Percentiles rank a stretch among this genome's conserved stretches.
Conservation (phyloP, 2,329 filamentous ascomycete species). For the Neospermospora avenae region DNA sequence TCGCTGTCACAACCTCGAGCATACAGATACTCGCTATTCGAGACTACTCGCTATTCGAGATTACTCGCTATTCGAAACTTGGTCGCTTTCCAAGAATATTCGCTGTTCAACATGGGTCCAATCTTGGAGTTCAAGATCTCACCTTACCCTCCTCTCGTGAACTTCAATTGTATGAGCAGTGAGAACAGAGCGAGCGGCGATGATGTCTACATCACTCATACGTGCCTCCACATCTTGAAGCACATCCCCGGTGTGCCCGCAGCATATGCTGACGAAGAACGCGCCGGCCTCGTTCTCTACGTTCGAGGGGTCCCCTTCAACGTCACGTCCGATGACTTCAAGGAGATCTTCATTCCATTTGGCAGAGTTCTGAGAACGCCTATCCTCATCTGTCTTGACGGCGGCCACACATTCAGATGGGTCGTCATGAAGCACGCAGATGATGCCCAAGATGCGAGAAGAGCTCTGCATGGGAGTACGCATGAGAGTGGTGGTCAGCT, state of each 20-base stretch:
- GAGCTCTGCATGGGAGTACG: slow-evolving; percentile 15
- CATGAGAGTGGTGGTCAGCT: background rate
- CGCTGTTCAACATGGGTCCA: background rate
- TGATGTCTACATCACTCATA: slow-evolving; percentile 20
- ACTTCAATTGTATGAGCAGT: slow-evolving; percentile 1
- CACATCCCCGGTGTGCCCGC: slow-evolving; percentile 24
- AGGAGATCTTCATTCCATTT: slow-evolving; percentile 17
- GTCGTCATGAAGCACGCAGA: slow-evolving; percentile 14
- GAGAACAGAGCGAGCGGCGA: background rate
- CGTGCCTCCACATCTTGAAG: background rate
- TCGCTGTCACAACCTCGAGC: too few relatives aligned
- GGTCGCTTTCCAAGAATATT: too few relatives aligned
- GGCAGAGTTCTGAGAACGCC: slow-evolving; percentile 21
- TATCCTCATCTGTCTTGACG: slow-evolving; percentile 19
- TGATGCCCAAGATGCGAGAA: slow-evolving; percentile 16
- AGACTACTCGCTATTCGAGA: too few relatives aligned
- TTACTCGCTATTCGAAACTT: background rate
- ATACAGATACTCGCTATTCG: too few relatives aligned
- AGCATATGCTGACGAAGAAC: slow-evolving; percentile 15
- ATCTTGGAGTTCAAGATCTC: background rate
- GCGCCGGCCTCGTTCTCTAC: slow-evolving; percentile 24
- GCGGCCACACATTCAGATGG: background rate
- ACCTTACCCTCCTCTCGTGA: background rate
- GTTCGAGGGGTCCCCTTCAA: slow-evolving; percentile 22
- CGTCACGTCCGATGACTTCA: slow-evolving; percentile 6